phyloP scores from a whole-genome alignment of 805 yeast species.

The Ogataea polymorpha region DNA sequence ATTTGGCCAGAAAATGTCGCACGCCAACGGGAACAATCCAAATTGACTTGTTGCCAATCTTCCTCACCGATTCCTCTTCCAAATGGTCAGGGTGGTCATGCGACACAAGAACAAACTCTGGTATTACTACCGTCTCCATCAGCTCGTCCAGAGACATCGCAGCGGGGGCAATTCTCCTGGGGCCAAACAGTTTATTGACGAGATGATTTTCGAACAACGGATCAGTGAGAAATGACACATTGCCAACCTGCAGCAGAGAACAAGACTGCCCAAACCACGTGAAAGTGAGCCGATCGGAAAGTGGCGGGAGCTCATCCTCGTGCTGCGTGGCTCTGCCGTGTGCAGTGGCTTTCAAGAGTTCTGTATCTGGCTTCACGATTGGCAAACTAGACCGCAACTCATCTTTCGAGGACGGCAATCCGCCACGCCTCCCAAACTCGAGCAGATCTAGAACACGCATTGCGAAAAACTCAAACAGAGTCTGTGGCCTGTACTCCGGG shows the following conservation, averaged over 20 bases:
- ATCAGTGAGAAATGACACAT: slow-evolving; percentile 78
- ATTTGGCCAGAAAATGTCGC: slow-evolving; percentile 50
- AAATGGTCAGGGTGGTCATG: slow-evolving; percentile 97
- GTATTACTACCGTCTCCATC: slow-evolving; percentile 39
- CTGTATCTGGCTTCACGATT: slow-evolving; percentile 52
- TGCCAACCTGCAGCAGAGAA: slow-evolving; percentile 65
- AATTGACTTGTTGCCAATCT: slow-evolving; percentile 55
- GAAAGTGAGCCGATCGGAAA: slow-evolving; percentile 51
- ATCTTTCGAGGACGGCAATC: slow-evolving; percentile 46
- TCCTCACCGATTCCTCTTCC: slow-evolving; percentile 56
- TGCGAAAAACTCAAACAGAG: slow-evolving; percentile 77
- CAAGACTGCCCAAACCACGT: slow-evolving; percentile 97
- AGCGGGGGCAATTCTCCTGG: slow-evolving; percentile 75
- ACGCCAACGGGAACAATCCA: slow-evolving; percentile 93
- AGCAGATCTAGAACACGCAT: slow-evolving; percentile 71
- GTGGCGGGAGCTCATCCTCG: slow-evolving; percentile 29
- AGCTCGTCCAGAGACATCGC: slow-evolving; percentile 66
- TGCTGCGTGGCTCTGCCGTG: slow-evolving; percentile 12
- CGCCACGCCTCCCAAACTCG: slow-evolving; percentile 57
- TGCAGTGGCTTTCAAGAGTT: slow-evolving; percentile 32
- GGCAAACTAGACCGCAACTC: slow-evolving; percentile 60
- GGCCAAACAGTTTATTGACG: slow-evolving; percentile 66
- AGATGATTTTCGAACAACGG: slow-evolving; percentile 73
- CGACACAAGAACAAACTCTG: slow-evolving; percentile 75
- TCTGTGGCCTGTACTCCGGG: slow-evolving; percentile 84